These are phyloP conservation scores for Echinochloa phyllopogon DNA, from an alignment of 176 grass and related monocot species.

Conservation along the genomic window DNA sequence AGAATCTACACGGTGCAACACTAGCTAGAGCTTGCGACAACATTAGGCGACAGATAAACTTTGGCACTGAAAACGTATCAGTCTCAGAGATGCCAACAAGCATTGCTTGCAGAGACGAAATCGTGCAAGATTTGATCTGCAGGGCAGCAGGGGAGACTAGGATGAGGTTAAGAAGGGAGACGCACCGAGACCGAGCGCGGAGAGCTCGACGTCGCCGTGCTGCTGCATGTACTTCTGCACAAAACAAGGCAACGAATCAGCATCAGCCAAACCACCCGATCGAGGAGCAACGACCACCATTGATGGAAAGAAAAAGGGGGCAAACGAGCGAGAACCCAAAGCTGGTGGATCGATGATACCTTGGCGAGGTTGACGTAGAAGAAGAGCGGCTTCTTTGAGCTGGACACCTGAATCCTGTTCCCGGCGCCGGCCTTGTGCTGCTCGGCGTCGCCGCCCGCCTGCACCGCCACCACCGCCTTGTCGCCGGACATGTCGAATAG, in stretches of 20 bases:
- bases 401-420: constrained; percentile 86
- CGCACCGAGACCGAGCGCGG: constrained; percentile 84
- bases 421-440: constrained; percentile 40
- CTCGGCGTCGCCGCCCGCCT: background rate
- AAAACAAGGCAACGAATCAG: background rate
- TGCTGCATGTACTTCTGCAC: constrained; percentile 87
- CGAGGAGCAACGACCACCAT: background rate
- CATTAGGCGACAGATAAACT: no score
- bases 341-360: constrained; percentile 26
- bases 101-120: background rate
- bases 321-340: background rate
- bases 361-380: constrained; percentile 94
- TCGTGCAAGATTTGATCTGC: background rate
- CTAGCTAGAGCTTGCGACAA: background rate
- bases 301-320: background rate
- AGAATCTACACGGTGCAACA: background rate
- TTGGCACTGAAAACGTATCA: background rate
- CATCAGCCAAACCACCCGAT: background rate
- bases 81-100: background rate
- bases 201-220: constrained; percentile 76
- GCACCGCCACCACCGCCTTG: background rate
- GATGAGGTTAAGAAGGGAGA: background rate
- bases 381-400: constrained; percentile 82
- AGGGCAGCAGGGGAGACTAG: background rate
- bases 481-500: constrained; percentile 22